Conservation (phyloP, 306 rosid genomes). For the Cucurbita maxima region DNA sequence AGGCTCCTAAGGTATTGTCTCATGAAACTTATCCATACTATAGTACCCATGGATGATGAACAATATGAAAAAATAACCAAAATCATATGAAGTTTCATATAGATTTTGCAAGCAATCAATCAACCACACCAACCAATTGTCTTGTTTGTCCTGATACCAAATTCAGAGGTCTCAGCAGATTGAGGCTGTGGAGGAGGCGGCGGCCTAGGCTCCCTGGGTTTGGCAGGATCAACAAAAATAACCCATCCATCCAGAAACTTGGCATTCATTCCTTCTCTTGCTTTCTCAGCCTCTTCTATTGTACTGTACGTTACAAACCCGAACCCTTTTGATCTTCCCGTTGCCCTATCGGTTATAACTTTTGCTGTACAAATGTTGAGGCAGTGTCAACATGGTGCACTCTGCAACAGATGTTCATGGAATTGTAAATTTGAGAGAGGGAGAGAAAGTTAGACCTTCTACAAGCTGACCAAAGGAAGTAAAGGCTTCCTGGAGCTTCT, state of each 20-base stretch:
- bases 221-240: constrained; percentile 92
- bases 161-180: constrained; percentile 36
- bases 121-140: constrained; percentile 89
- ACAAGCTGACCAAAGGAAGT: constrained; percentile 57
- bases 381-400: constrained; percentile 9
- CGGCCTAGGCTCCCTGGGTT: constrained; percentile 58
- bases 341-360: constrained; percentile 59
- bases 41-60: neutral
- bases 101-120: constrained; percentile 9
- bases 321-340: constrained; percentile 87
- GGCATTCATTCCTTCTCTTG: constrained; percentile 72
- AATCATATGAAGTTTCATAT: neutral
- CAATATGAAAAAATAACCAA: neutral
- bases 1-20: neutral
- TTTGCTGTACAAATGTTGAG: constrained; percentile 39
- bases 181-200: constrained; percentile 60
- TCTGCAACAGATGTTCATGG: neutral
- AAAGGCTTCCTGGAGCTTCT: constrained; percentile 68
- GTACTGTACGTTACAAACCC: constrained; percentile 48
- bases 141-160: constrained; percentile 66
- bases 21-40: neutral
- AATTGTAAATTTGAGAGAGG: neutral
- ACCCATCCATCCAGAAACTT: constrained; percentile 95
- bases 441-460: constrained; percentile 28
- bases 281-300: constrained; percentile 82